These are phyloP conservation scores for Verticillium tricorpus DNA, from an alignment of 2,329 filamentous ascomycete species.

Conservation along the genomic window DNA sequence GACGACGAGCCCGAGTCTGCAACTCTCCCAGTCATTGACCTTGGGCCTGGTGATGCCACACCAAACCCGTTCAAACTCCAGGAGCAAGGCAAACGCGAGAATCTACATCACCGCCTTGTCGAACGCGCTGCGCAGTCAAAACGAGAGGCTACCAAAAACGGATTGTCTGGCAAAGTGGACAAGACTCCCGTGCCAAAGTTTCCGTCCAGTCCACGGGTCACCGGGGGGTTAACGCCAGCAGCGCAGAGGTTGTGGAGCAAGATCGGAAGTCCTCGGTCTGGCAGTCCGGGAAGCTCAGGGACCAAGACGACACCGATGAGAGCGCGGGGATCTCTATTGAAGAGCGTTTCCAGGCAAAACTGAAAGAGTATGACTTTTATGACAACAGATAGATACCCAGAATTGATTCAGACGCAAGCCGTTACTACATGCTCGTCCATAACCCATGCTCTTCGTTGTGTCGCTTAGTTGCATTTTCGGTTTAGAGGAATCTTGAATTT, in stretches of 20 bases:
- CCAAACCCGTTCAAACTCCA: slow-evolving; percentile 78
- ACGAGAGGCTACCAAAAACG: slow-evolving; percentile 54
- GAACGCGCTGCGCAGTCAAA: slow-evolving; percentile 74
- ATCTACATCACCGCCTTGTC: slow-evolving; percentile 80
- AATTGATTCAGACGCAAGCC: neutral
- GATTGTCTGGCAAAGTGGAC: slow-evolving; percentile 55
- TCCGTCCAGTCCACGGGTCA: slow-evolving; percentile 58
- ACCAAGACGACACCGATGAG: slow-evolving; percentile 31
- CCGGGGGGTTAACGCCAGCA: slow-evolving; percentile 64
- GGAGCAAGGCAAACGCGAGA: slow-evolving; percentile 71
- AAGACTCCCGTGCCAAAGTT: slow-evolving; percentile 65
- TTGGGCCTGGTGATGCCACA: slow-evolving; percentile 56
- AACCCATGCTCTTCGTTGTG: neutral
- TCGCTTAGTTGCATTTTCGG: neutral
- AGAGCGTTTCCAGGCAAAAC: slow-evolving; percentile 23
- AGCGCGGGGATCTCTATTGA: slow-evolving; percentile 32
- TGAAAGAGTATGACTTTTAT: slow-evolving; percentile 5
- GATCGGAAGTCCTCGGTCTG: slow-evolving; percentile 43
- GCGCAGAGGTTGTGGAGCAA: slow-evolving; percentile 64
- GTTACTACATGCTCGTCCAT: neutral
- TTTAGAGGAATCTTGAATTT: neutral
- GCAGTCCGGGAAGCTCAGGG: slow-evolving; percentile 26
- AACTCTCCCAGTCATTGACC: slow-evolving; percentile 45
- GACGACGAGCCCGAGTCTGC: slow-evolving; percentile 36
- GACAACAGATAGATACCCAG: neutral